Base-by-base conservation (phyloP, 495 filamentous ascomycete genomes). In the Annulohypoxylon nitens region DNA sequence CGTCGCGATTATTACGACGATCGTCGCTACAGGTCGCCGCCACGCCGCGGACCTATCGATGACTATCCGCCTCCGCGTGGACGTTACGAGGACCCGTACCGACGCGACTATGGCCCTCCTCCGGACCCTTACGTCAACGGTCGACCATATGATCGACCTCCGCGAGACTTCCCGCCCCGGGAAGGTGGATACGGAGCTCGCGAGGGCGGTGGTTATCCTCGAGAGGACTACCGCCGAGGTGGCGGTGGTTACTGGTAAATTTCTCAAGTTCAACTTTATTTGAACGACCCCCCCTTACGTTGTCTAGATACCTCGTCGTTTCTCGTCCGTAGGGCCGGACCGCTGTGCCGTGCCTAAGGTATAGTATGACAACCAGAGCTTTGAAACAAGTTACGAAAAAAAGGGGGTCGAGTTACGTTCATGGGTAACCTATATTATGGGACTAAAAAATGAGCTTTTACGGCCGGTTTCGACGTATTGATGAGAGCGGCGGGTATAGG, bases 1-100 rank as follows among this genome's bases (percentile, higher is more conserved):
- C 84, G 91, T 45, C 91, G 93, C 59, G 90, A 92, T 64, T 95
- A 97, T 75, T 95, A 97, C 79, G 94, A 98, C 75, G 88, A 91
- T 53, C 88, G 90, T 73, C 88, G 92, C 48, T 94, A 95, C 80
- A 88, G 93, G 53, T 90, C 93, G 26, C 93, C 94, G 18, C 93
- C 89, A 26, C 87, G 90, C 69, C 84, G 91, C 69, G 86, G 88
- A 54, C 91, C 93, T 51, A 82, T 91, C 34, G 93, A 97, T 64
- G 94, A 97, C 71, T 93, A 93, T 72, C 91, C 91, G 50, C 78
- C 83, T 0, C 89, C 93, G 25, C 84, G 88, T 59, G 82, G 84
- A 41, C 85, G 86, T n/a, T 88, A 88, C 66, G 88, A 89, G n/a
- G 88, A 90, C 53, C 87, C 87, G 10, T 90, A 90, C 75, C 85